Evolutionary conservation across 768 basidiomycete genomes (phyloP), one percentile per base, ranked within the genome.

Genomic region (Pleurotus djamor): DNA sequence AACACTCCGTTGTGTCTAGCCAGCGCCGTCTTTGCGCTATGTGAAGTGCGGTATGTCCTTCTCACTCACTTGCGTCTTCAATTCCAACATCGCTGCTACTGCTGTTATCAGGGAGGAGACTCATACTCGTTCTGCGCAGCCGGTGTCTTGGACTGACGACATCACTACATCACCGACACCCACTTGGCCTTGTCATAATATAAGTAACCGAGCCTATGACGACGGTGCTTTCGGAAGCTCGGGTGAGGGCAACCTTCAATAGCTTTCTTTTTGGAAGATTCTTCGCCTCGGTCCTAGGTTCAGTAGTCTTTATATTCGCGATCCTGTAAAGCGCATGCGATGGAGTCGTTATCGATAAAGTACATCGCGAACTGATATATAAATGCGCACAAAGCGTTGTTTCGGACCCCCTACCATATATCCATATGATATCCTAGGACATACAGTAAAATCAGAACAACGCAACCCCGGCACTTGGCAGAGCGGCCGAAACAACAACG

Each of bases 331-430:
- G 34, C 28, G 49, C 49, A 50, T 50, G 49, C 21, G 28, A 50
- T 56, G 54, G 8, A 41, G 37, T 48, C 33, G 54, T 56, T 56
- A 56, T 56, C 54, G 54, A 56, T 56, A 43, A 13, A 44, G 21
- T 28, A 28, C 21, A 28, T 28, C 49, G 32, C 34, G 21, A 50
- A 17, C 34, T 50, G 49, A 50, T 50, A 50, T 50, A 50, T 50
- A 28, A 50, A 16, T 16, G 49, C 34, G 34, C 34, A 50, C 41
- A 56, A 56, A 37, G 54, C 44, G 54, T 56, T 14, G 21, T 43
- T 12, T 12, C 17, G n/a, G 52, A 36, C 12, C 5, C 21, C 21
- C 3, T 28, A 28, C 21, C 21, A 12, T 44, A 14, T 32, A 37
- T 44, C 54, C 54, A 56, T 56, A 56, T 56, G 41, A 56, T 43